Base-by-base conservation (phyloP, 179 eudicot genomes). In the Beta lomatogona region DNA sequence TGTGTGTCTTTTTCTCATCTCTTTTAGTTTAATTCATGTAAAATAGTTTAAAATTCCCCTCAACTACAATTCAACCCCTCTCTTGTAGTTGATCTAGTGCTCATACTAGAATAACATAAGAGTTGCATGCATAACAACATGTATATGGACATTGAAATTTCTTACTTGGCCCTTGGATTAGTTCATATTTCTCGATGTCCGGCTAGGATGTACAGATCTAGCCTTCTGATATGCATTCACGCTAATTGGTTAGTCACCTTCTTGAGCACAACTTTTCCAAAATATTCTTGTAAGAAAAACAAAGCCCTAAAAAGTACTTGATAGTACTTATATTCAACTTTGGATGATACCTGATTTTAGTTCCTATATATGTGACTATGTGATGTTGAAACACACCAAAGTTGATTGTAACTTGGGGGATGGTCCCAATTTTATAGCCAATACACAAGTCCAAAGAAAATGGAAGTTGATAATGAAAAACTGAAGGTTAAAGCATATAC, bases 321-420 rank as follows among this genome's bases (percentile, higher is more conserved):
- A 8, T 8, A 48, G 57, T 73, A 73, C 46, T 73, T 61, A 19
- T 55, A 54, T 52, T 53, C 19, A 50, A 52, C 36, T 45, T 58
- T 76, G 18, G 28, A 21, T n/a, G 54, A 69, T 58, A 61, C 55
- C 69, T 41, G 44, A 61, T 76, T 76, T 54, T 46, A 60, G 41
- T 60, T 59, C 13, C 15, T 76, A 76, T 41, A 19, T 60, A 69
- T 59, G n/a, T 60, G n/a, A 10, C 16, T 76, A 76, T 44, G n/a
- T 60, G 79, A 76, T 60, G 69, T 41, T 59, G 70, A 76, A 60
- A 15, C 18, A 46, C 45, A 74, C n/a, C 64, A 28, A 71, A 75
- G 22, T 58, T 41, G 28, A 44, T 75, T 13, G 52, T 57, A 75
- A 75, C 50, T 41, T 55, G 21, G 60, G 45, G 0, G 36, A 75